Evolutionary conservation across 1,139 yeast species (phyloP), one percentile per base, ranked within the genome.

Genomic region (Nakaseomyces uthaithaninus): DNA sequence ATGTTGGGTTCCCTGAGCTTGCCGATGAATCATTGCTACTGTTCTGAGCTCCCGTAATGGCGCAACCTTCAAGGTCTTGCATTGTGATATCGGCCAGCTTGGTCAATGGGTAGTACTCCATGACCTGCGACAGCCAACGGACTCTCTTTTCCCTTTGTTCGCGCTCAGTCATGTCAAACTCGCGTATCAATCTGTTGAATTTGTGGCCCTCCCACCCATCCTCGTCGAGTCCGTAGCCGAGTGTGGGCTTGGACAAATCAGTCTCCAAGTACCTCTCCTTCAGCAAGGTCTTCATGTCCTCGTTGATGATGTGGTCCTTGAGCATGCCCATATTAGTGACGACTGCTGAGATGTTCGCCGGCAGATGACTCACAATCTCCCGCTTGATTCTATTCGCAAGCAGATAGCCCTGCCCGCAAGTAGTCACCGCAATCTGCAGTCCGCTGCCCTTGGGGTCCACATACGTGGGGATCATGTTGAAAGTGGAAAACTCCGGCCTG

Each of bases 351-450:
- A 87, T 74, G 52, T 86, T 75, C 2, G 67, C 49, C 0, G 97
- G 96, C 34, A 89, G 65, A 5, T 72, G 62, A 39, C 74, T 67
- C 2, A 77, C 75, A 25, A 86, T 64, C 50, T 85, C 94, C 45
- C 97, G 66, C 52, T 78, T 80, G 53, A 89, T 72, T 49, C 95
- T 69, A 43, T 80, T 75, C 1, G 95, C 94, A 42, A 89, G 66
- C 45, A 86, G 76, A 63, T 96, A 89, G 2, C 97, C 96, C 60
- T 83, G 83, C 0, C 96, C 95, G 27, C 78, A 74, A 0, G 97
- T 89, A 7, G 93, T 78, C 4, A 89, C 77, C 0, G 95, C 94
- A 39, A 89, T 53, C 59, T 84, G 93, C 62, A 89, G 76, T 2
- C 64, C 64, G 36, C 63, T 59, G n/a, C 55, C 54, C 45, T 75